Evolutionary conservation across 345 rosid genomes (phyloP).

Genomic region (Salix koriyanagi): DNA sequence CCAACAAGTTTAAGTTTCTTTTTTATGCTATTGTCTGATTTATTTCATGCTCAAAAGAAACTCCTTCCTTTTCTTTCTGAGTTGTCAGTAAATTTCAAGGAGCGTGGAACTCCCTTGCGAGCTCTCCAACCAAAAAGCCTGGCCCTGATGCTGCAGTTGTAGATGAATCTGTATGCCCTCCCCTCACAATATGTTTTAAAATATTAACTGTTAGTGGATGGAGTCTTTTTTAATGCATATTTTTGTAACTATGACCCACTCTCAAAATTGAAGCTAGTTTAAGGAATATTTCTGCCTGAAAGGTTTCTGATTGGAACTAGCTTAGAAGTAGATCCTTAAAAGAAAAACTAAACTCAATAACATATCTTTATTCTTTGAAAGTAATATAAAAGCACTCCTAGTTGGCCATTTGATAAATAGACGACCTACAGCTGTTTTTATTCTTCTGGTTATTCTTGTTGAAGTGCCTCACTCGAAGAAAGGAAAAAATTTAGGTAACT

Average conservation of each 20-base stretch:
- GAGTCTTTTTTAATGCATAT: neutral
- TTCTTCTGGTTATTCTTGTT: neutral
- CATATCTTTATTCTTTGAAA: neutral
- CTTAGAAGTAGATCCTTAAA: neutral
- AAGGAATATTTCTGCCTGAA: neutral
- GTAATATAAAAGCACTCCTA: neutral
- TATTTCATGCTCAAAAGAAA: neutral
- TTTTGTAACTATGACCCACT: neutral
- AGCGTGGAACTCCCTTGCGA: constrained; percentile 51
- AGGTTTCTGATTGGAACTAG: neutral
- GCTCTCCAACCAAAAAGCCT: constrained; percentile 38
- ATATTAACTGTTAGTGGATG: constrained; percentile 15
- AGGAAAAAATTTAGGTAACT: neutral
- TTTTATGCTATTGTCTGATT: constrained; percentile 8
- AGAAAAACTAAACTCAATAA: neutral
- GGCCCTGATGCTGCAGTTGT: constrained; percentile 29
- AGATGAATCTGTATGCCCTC: constrained; percentile 32
- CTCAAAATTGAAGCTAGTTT: neutral
- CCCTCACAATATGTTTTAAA: constrained; percentile 14
- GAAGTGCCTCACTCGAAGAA: neutral
- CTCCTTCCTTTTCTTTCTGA: constrained; percentile 9
- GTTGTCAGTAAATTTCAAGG: constrained; percentile 49
- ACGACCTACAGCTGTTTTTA: neutral
- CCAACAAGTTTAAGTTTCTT: constrained; percentile 6
- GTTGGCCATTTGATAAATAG: neutral